phyloP scores from a whole-genome alignment of 2,329 filamentous ascomycete genomes.

The Pseudogymnoascus sp. region DNA sequence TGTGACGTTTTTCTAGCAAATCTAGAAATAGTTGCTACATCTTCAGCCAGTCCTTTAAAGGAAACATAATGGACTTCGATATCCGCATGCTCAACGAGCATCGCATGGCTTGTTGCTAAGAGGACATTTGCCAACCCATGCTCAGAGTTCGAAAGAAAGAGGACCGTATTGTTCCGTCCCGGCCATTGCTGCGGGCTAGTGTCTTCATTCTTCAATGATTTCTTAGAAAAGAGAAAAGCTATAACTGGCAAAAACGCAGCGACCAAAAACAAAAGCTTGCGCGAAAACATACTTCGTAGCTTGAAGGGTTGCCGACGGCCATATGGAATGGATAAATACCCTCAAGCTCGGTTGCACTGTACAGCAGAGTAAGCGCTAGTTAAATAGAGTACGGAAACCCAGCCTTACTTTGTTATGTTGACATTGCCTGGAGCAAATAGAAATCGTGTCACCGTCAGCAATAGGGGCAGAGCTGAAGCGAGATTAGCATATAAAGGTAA shows the following conservation, averaged over 20 bases:
- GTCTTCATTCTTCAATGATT: not conserved
- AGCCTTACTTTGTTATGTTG: not conserved
- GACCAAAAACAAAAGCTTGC: not conserved
- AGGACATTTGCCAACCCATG: conserved; percentile 40
- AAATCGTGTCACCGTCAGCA: not conserved
- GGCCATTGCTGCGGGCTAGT: not conserved
- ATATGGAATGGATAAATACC: not conserved
- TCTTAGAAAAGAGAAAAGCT: not conserved
- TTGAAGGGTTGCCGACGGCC: not conserved
- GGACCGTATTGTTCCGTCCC: conserved; percentile 23
- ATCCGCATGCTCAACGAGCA: conserved; percentile 29
- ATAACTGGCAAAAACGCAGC: not conserved
- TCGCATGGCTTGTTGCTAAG: conserved; percentile 35
- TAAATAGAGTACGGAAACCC: not conserved
- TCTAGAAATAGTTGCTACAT: conserved; percentile 20
- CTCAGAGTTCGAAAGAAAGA: conserved; percentile 39
- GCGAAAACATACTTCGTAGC: not conserved
- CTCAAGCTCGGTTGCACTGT: not conserved
- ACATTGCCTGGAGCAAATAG: not conserved
- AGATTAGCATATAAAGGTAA: not conserved
- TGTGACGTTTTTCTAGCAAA: not conserved
- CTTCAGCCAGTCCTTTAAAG: conserved; percentile 30
- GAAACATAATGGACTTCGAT: conserved; percentile 39
- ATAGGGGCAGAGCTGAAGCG: not conserved
- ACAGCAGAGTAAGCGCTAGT: not conserved